These are phyloP conservation scores for Clathrus columnatus DNA, from an alignment of 768 basidiomycete species.

Conservation along the genomic window DNA sequence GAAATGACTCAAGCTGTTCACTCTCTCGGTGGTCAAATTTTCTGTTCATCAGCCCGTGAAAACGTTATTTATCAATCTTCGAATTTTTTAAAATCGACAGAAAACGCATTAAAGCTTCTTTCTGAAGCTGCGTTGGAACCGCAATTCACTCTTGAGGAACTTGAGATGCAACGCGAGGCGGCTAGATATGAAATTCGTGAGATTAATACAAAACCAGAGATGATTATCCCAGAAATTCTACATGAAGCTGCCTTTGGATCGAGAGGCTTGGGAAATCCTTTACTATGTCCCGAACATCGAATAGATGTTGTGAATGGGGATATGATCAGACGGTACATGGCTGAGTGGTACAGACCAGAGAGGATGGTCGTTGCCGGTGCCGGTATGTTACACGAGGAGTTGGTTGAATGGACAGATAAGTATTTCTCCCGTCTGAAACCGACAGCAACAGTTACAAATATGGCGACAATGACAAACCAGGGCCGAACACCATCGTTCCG, in stretches of 20 bases:
- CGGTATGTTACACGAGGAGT: slow-evolving; percentile 82
- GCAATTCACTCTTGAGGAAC: slow-evolving; percentile 64
- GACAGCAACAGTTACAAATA: slow-evolving; percentile 16
- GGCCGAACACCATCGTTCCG: slow-evolving; percentile 23
- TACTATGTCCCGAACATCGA: slow-evolving; percentile 82
- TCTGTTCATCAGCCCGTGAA: slow-evolving; percentile 85
- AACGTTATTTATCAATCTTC: slow-evolving; percentile 98
- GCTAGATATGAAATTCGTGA: slow-evolving; percentile 89
- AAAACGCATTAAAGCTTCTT: slow-evolving; percentile 77
- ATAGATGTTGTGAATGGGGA: slow-evolving; percentile 56
- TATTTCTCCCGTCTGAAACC: slow-evolving; percentile 64
- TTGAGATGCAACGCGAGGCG: slow-evolving; percentile 76
- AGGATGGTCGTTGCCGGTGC: slow-evolving; percentile 93
- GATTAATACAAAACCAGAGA: slow-evolving; percentile 80
- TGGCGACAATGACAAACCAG: slow-evolving; percentile 6
- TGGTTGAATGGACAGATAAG: slow-evolving; percentile 79
- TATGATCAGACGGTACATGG: slow-evolving; percentile 54
- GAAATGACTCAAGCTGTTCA: slow-evolving; percentile 79
- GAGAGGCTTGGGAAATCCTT: slow-evolving; percentile 78
- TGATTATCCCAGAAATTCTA: slow-evolving; percentile 84
- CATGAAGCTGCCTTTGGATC: slow-evolving; percentile 78
- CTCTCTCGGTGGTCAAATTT: slow-evolving; percentile 82
- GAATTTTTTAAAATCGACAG: slow-evolving; percentile 77
- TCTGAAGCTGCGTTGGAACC: slow-evolving; percentile 85
- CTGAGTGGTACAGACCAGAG: slow-evolving; percentile 86